These are phyloP conservation scores for Leccinellum albellum DNA, from an alignment of 768 basidiomycete genomes.

Conservation along the genomic window DNA sequence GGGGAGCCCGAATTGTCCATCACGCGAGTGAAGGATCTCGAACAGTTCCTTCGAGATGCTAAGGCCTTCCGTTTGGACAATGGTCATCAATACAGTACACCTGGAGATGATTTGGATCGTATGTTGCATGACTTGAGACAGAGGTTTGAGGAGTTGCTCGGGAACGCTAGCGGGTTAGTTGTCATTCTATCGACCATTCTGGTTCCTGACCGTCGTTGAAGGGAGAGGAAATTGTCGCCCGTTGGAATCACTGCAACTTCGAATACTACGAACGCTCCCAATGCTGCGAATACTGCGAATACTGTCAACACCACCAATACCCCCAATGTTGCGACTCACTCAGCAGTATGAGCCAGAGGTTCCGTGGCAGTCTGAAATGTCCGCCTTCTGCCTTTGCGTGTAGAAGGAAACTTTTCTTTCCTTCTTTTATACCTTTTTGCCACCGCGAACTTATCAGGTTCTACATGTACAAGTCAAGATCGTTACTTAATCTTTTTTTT, in stretches of 20 bases:
- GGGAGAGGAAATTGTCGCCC: slow-evolving; percentile 20
- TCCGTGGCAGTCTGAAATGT: not conserved
- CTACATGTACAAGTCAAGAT: not conserved
- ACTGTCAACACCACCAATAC: not conserved
- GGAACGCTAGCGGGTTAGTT: slow-evolving; percentile 25
- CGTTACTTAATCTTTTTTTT: not conserved
- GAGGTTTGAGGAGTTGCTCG: slow-evolving; percentile 29
- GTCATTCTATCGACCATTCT: not conserved
- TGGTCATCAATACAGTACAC: slow-evolving; percentile 34
- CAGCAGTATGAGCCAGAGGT: not conserved
- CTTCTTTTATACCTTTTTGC: not conserved
- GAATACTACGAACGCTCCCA: not conserved
- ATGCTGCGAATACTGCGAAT: not conserved
- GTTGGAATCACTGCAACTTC: slow-evolving; percentile 7
- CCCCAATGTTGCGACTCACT: not conserved
- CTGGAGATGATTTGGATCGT: slow-evolving; percentile 6
- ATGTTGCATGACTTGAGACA: slow-evolving; percentile 14
- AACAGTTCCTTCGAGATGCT: slow-evolving; percentile 63
- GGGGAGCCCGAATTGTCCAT: slow-evolving; percentile 67
- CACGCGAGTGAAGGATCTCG: slow-evolving; percentile 53
- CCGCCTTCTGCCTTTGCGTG: not conserved
- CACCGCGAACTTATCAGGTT: not conserved
- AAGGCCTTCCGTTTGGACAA: slow-evolving; percentile 56
- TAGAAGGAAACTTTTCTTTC: not conserved
- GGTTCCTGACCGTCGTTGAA: not conserved